Percentiles rank a stretch among this genome's conserved stretches.
Conservation (phyloP, 208 protist species). For the Leishmania gerbilli region DNA sequence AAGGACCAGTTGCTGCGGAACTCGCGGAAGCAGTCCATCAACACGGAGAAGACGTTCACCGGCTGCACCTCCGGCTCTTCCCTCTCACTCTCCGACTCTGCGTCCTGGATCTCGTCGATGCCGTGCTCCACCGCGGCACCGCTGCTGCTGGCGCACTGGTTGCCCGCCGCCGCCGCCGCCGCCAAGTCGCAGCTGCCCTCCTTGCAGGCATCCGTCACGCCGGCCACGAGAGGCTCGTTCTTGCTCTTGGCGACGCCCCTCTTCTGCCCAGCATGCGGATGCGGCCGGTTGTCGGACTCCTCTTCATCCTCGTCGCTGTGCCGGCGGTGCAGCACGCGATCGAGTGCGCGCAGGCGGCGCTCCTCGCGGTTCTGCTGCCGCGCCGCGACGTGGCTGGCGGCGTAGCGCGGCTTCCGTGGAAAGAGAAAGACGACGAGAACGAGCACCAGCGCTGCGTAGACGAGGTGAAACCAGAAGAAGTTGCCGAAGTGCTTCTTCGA, state of each 20-base stretch:
- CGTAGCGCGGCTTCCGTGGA: conserved; percentile 45
- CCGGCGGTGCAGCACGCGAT: conserved; percentile 16
- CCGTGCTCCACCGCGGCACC: neutral
- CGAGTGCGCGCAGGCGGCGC: conserved; percentile 27
- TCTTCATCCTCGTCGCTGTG: conserved; percentile 22
- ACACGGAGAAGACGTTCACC: conserved; percentile 70
- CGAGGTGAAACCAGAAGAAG: conserved; percentile 81
- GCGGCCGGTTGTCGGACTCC: neutral
- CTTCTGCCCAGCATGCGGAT: neutral
- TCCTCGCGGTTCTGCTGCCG: conserved; percentile 47
- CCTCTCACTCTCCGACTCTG: neutral
- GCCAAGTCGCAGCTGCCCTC: neutral
- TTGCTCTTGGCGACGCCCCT: neutral
- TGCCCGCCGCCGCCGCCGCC: neutral
- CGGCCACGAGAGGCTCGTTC: conserved; percentile 6
- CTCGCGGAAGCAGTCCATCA: conserved; percentile 61
- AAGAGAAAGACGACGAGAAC: conserved; percentile 60
- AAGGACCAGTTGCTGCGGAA: conserved; percentile 57
- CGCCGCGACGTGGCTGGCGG: conserved; percentile 54
- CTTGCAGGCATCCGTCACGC: neutral
- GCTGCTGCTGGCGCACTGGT: neutral
- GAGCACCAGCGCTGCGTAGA: conserved; percentile 36
- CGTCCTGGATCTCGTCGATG: neutral
- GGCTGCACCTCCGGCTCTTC: conserved; percentile 50
- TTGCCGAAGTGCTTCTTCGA: conserved; percentile 56